phyloP scores from a whole-genome alignment of 2,329 filamentous ascomycete genomes.

The Trematosphaeria pertusa region DNA sequence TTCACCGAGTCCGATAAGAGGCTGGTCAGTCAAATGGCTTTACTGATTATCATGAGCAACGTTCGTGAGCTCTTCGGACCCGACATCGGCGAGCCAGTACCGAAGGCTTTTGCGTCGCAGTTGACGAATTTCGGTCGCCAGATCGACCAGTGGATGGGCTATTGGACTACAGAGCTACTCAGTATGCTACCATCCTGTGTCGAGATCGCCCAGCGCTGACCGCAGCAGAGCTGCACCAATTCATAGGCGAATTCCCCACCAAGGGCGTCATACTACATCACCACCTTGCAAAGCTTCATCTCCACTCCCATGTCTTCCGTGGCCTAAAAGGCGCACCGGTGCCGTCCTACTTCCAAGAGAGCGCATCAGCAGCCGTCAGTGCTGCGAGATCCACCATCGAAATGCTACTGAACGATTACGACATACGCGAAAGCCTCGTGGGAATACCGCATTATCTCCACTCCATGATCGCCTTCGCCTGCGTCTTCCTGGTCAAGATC shows the following conservation, averaged over 20 bases:
- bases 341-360: constrained; percentile 56
- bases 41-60: constrained; percentile 65
- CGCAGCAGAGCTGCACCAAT: constrained; percentile 50
- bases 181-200: constrained; percentile 43
- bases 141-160: constrained; percentile 60
- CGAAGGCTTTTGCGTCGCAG: constrained; percentile 60
- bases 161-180: constrained; percentile 55
- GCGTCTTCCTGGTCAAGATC: constrained; percentile 60
- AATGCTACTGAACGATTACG: constrained; percentile 52
- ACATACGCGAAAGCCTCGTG: constrained; percentile 50
- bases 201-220: no score
- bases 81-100: constrained; percentile 60
- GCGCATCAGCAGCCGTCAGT: constrained; percentile 55
- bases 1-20: constrained; percentile 63
- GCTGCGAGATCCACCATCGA: constrained; percentile 56
- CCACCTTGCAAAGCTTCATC: constrained; percentile 61
- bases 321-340: constrained; percentile 57
- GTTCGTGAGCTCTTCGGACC: constrained; percentile 63
- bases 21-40: constrained; percentile 64
- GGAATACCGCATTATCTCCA: constrained; percentile 61
- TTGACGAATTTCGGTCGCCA: constrained; percentile 49
- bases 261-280: constrained; percentile 61
- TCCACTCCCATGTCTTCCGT: constrained; percentile 59
- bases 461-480: constrained; percentile 62
- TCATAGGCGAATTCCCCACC: constrained; percentile 57